Evolutionary conservation across 108 stramenopile genomes (phyloP).

Genomic region (Schizochytrium sp.): DNA sequence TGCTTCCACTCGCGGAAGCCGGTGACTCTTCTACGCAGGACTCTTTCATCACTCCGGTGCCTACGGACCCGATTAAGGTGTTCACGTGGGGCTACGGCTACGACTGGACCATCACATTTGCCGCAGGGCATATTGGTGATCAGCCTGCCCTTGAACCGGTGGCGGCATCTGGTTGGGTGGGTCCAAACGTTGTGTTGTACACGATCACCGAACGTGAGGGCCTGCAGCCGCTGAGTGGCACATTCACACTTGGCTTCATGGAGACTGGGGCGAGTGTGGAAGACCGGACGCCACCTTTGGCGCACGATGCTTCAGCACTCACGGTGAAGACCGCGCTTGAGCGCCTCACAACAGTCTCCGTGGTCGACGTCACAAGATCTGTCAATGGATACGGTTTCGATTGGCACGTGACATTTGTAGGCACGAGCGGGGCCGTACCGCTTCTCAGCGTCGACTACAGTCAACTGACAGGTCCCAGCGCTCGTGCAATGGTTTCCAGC

Average conservation of each 20-base stretch:
- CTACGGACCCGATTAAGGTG: slow-evolving; percentile 40
- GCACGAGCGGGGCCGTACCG: slow-evolving; percentile 39
- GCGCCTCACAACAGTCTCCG: slow-evolving; percentile 47
- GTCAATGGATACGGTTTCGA: slow-evolving; percentile 72
- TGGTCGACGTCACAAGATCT: slow-evolving; percentile 53
- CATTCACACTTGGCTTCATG: slow-evolving; percentile 52
- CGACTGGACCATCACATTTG: slow-evolving; percentile 64
- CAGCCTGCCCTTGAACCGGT: slow-evolving; percentile 50
- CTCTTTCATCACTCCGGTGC: slow-evolving; percentile 29
- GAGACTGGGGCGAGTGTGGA: slow-evolving; percentile 1
- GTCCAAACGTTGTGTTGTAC: slow-evolving; percentile 57
- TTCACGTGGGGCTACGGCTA: slow-evolving; percentile 67
- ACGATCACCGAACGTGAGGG: slow-evolving; percentile 50
- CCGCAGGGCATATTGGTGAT: slow-evolving; percentile 53
- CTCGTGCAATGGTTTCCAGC: slow-evolving; percentile 50
- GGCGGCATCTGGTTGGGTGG: slow-evolving; percentile 62
- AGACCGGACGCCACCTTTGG: slow-evolving; percentile 52
- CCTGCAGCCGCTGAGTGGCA: slow-evolving; percentile 59
- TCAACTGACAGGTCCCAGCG: slow-evolving; percentile 58
- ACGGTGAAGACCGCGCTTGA: slow-evolving; percentile 61
- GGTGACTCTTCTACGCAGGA: background rate
- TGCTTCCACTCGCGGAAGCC: background rate
- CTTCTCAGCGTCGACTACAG: slow-evolving; percentile 56
- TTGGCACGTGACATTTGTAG: slow-evolving; percentile 66
- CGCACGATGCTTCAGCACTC: slow-evolving; percentile 52